These are phyloP conservation scores for Colletotrichum endophyticum DNA, from an alignment of 2,329 filamentous ascomycete species.

Conservation along the genomic window DNA sequence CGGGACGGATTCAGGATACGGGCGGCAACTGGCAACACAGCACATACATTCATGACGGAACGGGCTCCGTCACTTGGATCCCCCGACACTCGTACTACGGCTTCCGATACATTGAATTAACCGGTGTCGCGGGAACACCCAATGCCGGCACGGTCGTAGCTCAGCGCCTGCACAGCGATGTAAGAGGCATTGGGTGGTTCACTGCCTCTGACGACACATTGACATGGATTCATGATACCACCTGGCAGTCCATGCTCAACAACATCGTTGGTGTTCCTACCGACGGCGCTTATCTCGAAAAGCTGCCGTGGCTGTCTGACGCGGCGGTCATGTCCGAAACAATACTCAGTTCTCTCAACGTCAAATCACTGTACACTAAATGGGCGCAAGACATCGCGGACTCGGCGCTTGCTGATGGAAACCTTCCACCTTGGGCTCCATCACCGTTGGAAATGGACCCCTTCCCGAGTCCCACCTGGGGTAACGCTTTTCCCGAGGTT, in stretches of 20 bases:
- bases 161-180: neutral
- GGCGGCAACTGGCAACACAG: neutral
- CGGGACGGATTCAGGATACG: neutral
- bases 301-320: neutral
- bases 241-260: neutral
- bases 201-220: neutral
- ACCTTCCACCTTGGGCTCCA: neutral
- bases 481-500: neutral
- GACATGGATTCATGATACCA: neutral
- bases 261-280: neutral
- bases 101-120: neutral
- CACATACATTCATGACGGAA: neutral
- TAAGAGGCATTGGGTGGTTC: neutral
- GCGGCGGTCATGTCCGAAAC: neutral
- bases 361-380: neutral
- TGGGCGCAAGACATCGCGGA: neutral
- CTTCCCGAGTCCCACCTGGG: neutral
- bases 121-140: neutral
- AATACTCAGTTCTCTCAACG: neutral
- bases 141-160: neutral
- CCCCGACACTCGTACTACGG: neutral
- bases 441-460: neutral
- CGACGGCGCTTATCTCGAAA: neutral
- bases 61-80: neutral
- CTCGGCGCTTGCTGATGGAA: neutral